These are phyloP conservation scores for Cochlearia excelsa DNA, from an alignment of 345 rosid species.

Conservation along the genomic window DNA sequence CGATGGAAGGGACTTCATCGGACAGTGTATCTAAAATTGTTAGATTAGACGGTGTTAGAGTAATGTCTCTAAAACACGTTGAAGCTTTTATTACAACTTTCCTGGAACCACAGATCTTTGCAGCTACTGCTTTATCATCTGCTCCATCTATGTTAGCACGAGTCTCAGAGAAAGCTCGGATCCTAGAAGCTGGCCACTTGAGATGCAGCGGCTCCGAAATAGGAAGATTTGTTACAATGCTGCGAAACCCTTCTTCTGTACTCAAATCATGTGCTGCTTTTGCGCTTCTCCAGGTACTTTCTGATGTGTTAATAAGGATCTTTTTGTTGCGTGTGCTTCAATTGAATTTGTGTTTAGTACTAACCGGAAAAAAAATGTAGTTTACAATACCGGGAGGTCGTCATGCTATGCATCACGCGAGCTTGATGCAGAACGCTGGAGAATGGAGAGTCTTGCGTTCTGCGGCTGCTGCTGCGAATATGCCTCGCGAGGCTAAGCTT, in stretches of 20 bases:
- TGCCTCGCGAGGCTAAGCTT: conserved; percentile 69
- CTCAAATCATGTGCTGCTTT: conserved; percentile 83
- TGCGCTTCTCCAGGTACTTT: conserved; percentile 70
- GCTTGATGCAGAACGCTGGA: conserved; percentile 74
- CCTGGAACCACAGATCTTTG: conserved; percentile 54
- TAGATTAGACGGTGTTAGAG: conserved; percentile 61
- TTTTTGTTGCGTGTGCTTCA: not conserved
- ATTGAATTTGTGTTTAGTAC: not conserved
- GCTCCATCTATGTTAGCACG: conserved; percentile 66
- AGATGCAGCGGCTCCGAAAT: conserved; percentile 84
- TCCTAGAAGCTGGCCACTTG: conserved; percentile 83
- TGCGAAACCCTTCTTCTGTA: conserved; percentile 50
- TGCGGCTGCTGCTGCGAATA: conserved; percentile 79
- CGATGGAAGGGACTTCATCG: conserved; percentile 49
- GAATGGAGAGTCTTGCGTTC: conserved; percentile 75
- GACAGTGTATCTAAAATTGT: conserved; percentile 56
- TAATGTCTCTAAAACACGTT: conserved; percentile 60
- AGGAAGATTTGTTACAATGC: conserved; percentile 70
- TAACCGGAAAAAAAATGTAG: conserved; percentile 40
- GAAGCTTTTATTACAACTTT: conserved; percentile 51
- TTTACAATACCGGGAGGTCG: conserved; percentile 87
- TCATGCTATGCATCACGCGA: conserved; percentile 80
- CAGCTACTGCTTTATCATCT: conserved; percentile 64
- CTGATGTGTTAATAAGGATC: not conserved
- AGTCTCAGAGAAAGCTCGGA: conserved; percentile 73